These are phyloP conservation scores for Neotropicomus parvogracilis DNA, from an alignment of 1,284 basidiomycete genomes.

Conservation along the genomic window DNA sequence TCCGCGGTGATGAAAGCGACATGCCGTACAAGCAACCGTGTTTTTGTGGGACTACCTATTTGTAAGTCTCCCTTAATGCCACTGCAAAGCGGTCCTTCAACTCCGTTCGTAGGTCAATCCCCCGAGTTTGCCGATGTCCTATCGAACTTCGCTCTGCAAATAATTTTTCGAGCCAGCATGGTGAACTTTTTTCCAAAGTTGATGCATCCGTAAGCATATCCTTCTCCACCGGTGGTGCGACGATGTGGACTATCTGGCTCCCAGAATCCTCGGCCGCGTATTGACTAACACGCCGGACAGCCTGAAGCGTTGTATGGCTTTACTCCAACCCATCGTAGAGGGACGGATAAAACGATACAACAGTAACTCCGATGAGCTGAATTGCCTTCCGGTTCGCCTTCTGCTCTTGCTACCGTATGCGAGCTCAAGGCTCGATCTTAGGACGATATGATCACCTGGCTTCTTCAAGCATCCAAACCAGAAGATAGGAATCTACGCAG, in stretches of 20 bases:
- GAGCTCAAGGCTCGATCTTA: conserved; percentile 20
- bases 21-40: conserved; percentile 40
- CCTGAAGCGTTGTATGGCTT: conserved; percentile 29
- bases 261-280: conserved; percentile 33
- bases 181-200: conserved; percentile 34
- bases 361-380: conserved; percentile 7
- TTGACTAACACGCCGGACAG: conserved; percentile 35
- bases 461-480: conserved; percentile 39
- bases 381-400: conserved; percentile 25
- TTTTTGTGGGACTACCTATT: conserved; percentile 43
- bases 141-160: conserved; percentile 34
- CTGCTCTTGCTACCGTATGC: conserved; percentile 9
- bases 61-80: conserved; percentile 32
- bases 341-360: conserved; percentile 28
- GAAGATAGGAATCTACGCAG: conserved; percentile 32
- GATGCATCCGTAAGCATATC: conserved; percentile 33
- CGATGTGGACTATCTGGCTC: conserved; percentile 16
- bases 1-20: conserved; percentile 32
- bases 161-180: conserved; percentile 31
- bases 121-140: conserved; percentile 34
- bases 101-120: conserved; percentile 26
- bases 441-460: conserved; percentile 45
- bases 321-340: conserved; percentile 34
- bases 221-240: conserved; percentile 5
- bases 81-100: conserved; percentile 9